Evolutionary conservation across 1,139 yeast genomes (phyloP), one percentile per base, ranked within the genome.

Genomic region (Sugiyamaella grinbergsii): DNA sequence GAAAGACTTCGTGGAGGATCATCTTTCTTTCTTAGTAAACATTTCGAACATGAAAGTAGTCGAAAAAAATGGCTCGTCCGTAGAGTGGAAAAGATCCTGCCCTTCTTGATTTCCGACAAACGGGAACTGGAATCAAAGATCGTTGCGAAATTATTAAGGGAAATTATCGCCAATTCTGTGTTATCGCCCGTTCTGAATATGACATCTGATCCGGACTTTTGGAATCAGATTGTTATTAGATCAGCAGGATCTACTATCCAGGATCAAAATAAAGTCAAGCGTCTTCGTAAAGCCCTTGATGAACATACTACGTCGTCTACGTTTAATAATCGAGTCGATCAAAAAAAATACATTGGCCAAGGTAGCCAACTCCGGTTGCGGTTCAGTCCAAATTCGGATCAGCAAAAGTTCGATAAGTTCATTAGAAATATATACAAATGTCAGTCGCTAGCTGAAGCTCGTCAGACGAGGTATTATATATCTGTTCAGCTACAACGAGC

Each of bases 181-280:
- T 50, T 83, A 4, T 64, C 66, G n/a, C 85, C 87, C 0, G 64
- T 84, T 0, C 62, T 86, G 23, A 67, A 72, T 19, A 77, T 84
- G 72, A 61, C 85, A 0, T 72, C 85, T 0, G 93, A 86, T 52
- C 80, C 93, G 1, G 95, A 89, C 63, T 85, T 82, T 55, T 85
- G 85, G 79, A 91, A 90, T 63, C 76, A 80, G 50, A 63, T 76
- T 47, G 75, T 89, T 16, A 82, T 83, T 5, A 78, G 79, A 49
- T 66, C 78, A 2, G 79, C 87, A 2, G 85, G 89, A 0, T 80
- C 78, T 28, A 79, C 84, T 22, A 72, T 91, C 62, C 82, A 82
- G 56, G 94, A 89, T 60, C 75, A 91, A 55, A 80, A 79, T 36
- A 90, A 87, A 61, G 95, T 90, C 0, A 81, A 83, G 56, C 80